These are phyloP conservation scores for Parmelia sp. DNA, from an alignment of 495 filamentous ascomycete genomes.

Conservation along the genomic window DNA sequence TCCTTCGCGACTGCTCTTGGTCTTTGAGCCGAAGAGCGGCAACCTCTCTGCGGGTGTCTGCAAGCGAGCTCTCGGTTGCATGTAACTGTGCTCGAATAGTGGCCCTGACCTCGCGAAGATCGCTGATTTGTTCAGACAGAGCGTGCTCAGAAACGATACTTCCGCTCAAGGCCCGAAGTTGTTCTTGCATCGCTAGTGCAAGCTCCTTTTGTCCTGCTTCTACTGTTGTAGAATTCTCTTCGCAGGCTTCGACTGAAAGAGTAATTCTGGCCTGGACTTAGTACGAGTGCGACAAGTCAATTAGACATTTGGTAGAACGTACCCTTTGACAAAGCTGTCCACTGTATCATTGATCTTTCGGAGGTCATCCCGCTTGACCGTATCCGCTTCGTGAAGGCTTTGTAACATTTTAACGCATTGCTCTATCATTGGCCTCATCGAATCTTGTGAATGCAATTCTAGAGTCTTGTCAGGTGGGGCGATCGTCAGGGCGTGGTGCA, in stretches of 20 bases:
- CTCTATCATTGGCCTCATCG: constrained; percentile 15
- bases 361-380: constrained; percentile 17
- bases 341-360: constrained; percentile 16
- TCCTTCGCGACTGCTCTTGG: constrained; percentile 10
- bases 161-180: constrained; percentile 14
- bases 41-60: constrained; percentile 17
- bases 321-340: constrained; percentile 12
- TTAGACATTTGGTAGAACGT: not conserved
- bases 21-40: constrained; percentile 11
- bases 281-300: not conserved
- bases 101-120: constrained; percentile 25
- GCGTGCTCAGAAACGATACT: constrained; percentile 9
- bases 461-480: not conserved
- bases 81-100: constrained; percentile 22
- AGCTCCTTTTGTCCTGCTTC: constrained; percentile 15
- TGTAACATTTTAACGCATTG: constrained; percentile 19
- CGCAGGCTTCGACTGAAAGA: constrained; percentile 10
- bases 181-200: constrained; percentile 11
- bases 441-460: constrained; percentile 5
- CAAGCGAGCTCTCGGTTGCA: constrained; percentile 15
- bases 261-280: constrained; percentile 6
- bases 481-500: constrained; percentile 8
- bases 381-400: constrained; percentile 10
- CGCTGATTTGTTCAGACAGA: constrained; percentile 22
- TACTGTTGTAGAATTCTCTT: constrained; percentile 9